Percentiles rank a stretch among this genome's conserved stretches.
Conservation (phyloP, 176 grass and related monocot genomes). For the Rhynchospora pubera region DNA sequence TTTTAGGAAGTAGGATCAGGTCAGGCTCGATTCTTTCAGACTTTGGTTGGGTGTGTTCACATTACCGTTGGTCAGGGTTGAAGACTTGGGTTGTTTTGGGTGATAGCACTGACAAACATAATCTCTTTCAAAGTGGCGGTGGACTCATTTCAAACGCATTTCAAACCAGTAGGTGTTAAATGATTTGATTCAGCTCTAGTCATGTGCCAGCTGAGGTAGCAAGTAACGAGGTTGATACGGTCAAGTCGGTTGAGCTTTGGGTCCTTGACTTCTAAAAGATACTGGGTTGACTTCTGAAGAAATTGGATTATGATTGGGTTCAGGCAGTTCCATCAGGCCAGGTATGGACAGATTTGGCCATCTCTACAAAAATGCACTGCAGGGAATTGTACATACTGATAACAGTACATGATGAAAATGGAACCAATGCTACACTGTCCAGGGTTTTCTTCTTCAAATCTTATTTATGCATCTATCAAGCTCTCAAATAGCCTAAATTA, state of each 20-base stretch:
- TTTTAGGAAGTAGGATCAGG: neutral
- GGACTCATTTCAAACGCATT: neutral
- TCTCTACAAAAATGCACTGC: neutral
- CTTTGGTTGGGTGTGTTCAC: neutral
- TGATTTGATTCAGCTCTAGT: too few species aligned
- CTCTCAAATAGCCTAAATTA: neutral
- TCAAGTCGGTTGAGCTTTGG: neutral
- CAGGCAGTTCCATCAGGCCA: neutral
- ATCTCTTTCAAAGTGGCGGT: neutral
- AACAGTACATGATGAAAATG: neutral
- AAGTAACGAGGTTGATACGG: too few species aligned
- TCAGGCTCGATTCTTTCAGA: neutral
- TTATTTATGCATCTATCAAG: neutral
- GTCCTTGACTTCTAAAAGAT: neutral
- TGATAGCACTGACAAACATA: neutral
- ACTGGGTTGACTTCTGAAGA: too few species aligned
- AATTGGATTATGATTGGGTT: neutral
- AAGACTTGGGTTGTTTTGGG: neutral
- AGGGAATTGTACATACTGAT: neutral
- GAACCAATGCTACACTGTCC: neutral
- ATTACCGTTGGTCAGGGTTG: neutral
- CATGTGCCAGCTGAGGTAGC: too few species aligned
- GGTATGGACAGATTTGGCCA: neutral
- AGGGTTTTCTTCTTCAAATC: neutral
- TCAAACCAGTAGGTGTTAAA: too few species aligned